Conservation (phyloP, 2,329 filamentous ascomycete genomes). For the Colletotrichum eleusines region DNA sequence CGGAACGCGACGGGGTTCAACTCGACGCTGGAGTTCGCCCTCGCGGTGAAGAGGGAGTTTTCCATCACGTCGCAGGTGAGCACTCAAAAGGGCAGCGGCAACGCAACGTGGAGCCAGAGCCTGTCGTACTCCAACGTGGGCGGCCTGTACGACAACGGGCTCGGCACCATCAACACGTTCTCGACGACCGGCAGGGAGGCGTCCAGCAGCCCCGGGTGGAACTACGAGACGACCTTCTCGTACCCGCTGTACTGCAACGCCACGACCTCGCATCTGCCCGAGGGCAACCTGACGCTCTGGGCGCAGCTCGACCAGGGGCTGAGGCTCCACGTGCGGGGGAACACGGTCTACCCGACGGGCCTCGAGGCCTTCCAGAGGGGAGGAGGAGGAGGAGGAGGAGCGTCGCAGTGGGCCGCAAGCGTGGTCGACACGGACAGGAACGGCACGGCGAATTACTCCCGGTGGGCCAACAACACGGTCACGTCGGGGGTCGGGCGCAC, state of each 20-base stretch:
- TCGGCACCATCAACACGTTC: conserved; percentile 47
- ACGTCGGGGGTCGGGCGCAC: conserved; percentile 67
- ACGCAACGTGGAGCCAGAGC: conserved; percentile 67
- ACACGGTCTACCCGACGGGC: conserved; percentile 66
- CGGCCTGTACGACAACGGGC: conserved; percentile 44
- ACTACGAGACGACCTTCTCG: conserved; percentile 58
- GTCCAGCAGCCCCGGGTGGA: conserved; percentile 22
- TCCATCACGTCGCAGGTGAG: conserved; percentile 64
- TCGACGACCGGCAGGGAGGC: conserved; percentile 49
- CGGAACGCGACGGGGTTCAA: conserved; percentile 66
- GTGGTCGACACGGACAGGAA: conserved; percentile 65
- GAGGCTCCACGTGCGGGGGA: conserved; percentile 52
- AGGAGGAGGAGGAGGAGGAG: background rate
- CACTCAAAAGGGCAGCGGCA: conserved; percentile 58
- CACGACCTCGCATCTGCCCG: conserved; percentile 56
- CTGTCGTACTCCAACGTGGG: conserved; percentile 69
- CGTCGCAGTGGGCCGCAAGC: conserved; percentile 45
- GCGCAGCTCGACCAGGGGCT: conserved; percentile 58
- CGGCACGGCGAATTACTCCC: conserved; percentile 68
- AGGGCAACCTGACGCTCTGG: conserved; percentile 60
- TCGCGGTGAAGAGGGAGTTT: conserved; percentile 67
- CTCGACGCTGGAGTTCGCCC: conserved; percentile 69
- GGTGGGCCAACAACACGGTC: conserved; percentile 56
- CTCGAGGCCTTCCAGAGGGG: conserved; percentile 65
- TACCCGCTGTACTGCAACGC: conserved; percentile 72